phyloP scores from a whole-genome alignment of 2,329 filamentous ascomycete species.

The Claviceps sp. region DNA sequence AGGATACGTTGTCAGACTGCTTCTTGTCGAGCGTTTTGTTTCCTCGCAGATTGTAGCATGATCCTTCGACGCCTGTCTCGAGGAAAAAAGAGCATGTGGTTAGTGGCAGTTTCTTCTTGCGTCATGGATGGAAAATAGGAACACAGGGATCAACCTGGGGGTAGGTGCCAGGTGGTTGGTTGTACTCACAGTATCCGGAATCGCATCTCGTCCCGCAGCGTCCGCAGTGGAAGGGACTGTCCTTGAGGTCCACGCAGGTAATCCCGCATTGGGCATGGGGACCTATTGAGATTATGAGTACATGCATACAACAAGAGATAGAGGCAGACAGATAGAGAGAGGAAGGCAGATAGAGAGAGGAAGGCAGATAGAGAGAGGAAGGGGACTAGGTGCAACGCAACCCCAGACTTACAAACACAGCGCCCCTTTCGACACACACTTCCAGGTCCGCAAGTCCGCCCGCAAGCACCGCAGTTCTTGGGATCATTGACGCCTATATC shows the following conservation, averaged over 20 bases:
- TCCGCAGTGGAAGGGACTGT: constrained; percentile 1
- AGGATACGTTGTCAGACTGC: not conserved
- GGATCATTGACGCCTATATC: not conserved
- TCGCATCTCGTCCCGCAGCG: not conserved
- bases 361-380: not conserved
- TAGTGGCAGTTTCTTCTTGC: not conserved
- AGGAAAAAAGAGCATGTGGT: not conserved
- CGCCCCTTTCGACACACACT: not conserved
- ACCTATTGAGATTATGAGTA: not conserved
- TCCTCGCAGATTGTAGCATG: not conserved
- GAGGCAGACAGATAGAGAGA: not conserved
- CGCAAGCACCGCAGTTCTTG: constrained; percentile 1
- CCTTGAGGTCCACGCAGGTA: not conserved
- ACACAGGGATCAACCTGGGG: too few species aligned
- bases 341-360: not conserved
- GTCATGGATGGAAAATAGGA: too few species aligned
- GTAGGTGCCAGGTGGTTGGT: too few species aligned
- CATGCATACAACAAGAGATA: not conserved
- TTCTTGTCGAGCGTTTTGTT: not conserved
- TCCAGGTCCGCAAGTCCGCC: not conserved
- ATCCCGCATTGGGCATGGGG: not conserved
- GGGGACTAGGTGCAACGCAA: not conserved
- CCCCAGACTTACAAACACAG: not conserved
- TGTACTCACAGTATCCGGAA: not conserved
- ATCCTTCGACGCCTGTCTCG: not conserved